phyloP scores from a whole-genome alignment of 345 rosid genomes.

The Fremontodendron californicum region DNA sequence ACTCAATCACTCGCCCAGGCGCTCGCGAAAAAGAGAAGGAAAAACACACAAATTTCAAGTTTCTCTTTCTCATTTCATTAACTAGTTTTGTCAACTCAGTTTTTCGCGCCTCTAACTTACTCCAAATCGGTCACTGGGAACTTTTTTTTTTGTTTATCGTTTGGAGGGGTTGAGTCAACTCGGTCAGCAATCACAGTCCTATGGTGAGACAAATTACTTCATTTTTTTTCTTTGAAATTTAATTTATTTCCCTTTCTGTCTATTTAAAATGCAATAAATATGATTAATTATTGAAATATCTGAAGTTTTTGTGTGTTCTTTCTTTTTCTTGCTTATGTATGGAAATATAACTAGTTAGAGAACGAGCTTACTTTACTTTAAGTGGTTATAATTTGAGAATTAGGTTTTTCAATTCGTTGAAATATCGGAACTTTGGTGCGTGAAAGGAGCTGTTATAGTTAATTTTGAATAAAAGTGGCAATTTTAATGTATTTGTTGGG shows the following conservation, averaged over 20 bases:
- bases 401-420: slow-evolving; percentile 1
- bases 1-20: neutral
- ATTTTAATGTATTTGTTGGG: neutral
- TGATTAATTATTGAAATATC: neutral
- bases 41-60: neutral
- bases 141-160: neutral
- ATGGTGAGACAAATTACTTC: slow-evolving; percentile 22
- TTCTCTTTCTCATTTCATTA: neutral
- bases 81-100: neutral
- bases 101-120: neutral
- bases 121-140: neutral
- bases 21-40: neutral
- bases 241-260: neutral
- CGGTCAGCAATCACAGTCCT: slow-evolving; percentile 7
- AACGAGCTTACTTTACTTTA: slow-evolving; percentile 1
- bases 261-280: neutral
- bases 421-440: neutral
- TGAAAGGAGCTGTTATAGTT: neutral
- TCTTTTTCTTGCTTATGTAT: neutral
- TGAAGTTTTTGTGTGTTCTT: neutral
- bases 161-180: slow-evolving; percentile 19
- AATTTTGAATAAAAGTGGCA: neutral
- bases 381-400: neutral
- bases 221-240: neutral
- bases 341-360: neutral